Evolutionary conservation across 441 rosid species (phyloP), one percentile per base, ranked within the genome.

Genomic region (Dalechampia spathulata): DNA sequence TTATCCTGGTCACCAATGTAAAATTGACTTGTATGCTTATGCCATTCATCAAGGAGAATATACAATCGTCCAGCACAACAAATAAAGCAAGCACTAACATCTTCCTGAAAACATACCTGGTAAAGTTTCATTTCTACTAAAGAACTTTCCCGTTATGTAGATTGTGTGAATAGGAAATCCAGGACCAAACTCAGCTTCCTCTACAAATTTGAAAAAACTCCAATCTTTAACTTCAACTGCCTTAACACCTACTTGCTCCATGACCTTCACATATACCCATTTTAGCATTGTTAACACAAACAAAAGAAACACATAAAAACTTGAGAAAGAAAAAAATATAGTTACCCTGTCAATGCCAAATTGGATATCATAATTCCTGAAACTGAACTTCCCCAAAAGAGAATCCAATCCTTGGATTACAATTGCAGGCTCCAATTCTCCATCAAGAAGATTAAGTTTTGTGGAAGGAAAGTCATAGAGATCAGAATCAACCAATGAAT

Each of bases 161-260:
- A 81, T 70, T 5, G 83, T 79, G 62, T 64, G 71, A 71, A 75
- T 57, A 1, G 67, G 78, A 11, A 72, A 65, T 21, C 75, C 89
- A 10, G 90, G 95, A 60, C 96, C 98, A 55, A 87, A 91, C 59
- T 74, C 90, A 26, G 96, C 69, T 77, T 91, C 98, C 66, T 82
- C 81, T 43, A 76, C 81, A 57, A 60, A 69, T 70, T 72, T 83
- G 58, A 70, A 58, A 61, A 79, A 73, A 14, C 60, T 81, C 96
- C 95, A 87, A 25, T 72, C 83, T 54, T 70, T 75, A n/a, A 55
- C 70, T 63, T 85, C 82, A 63, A 49, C 53, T 37, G 56, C 58
- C 43, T 41, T 52, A 27, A 77, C 22, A 13, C 87, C 86, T 56
- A 78, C 45, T 41, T 69, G 77, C 64, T 57, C 86, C 75, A 86